Evolutionary conservation across 1,284 basidiomycete genomes (phyloP).

Genomic region (Ceratobasidium theobromae): DNA sequence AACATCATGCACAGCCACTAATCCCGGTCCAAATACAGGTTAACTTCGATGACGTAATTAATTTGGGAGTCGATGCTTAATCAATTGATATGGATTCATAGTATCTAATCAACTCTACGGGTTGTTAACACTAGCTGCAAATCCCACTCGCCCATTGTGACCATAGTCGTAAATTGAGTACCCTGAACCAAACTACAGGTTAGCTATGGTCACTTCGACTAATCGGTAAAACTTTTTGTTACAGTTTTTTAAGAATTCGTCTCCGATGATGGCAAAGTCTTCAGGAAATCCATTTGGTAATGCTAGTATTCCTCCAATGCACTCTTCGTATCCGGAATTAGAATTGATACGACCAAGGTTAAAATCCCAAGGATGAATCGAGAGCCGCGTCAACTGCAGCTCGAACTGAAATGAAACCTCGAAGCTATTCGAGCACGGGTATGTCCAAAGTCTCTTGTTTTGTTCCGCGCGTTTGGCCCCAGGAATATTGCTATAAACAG

Average conservation of each 20-base stretch:
- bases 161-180: slow-evolving; percentile 63
- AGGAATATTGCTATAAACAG: slow-evolving; percentile 56
- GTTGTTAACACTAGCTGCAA: slow-evolving; percentile 61
- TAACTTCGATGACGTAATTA: neutral
- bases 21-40: neutral
- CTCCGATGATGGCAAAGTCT: slow-evolving; percentile 66
- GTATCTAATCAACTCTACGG: neutral
- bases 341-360: slow-evolving; percentile 55
- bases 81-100: neutral
- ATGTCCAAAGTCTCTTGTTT: slow-evolving; percentile 52
- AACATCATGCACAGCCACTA: slow-evolving; percentile 11
- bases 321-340: slow-evolving; percentile 48
- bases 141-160: slow-evolving; percentile 57
- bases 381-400: slow-evolving; percentile 47
- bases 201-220: slow-evolving; percentile 2
- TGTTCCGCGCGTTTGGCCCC: slow-evolving; percentile 47
- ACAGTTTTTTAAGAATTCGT: slow-evolving; percentile 73
- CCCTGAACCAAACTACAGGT: slow-evolving; percentile 45
- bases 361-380: slow-evolving; percentile 61
- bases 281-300: slow-evolving; percentile 51
- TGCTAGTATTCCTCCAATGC: slow-evolving; percentile 68
- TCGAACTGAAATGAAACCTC: slow-evolving; percentile 56
- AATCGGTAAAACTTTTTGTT: slow-evolving; percentile 39
- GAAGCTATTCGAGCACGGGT: slow-evolving; percentile 49
- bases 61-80: too few relatives aligned